A percentile compares a stretch with the other conserved stretches of the same genome.
These are phyloP conservation scores for Alternaria tenuissima DNA, from an alignment of 2,329 filamentous ascomycete genomes.

Conservation along the genomic window DNA sequence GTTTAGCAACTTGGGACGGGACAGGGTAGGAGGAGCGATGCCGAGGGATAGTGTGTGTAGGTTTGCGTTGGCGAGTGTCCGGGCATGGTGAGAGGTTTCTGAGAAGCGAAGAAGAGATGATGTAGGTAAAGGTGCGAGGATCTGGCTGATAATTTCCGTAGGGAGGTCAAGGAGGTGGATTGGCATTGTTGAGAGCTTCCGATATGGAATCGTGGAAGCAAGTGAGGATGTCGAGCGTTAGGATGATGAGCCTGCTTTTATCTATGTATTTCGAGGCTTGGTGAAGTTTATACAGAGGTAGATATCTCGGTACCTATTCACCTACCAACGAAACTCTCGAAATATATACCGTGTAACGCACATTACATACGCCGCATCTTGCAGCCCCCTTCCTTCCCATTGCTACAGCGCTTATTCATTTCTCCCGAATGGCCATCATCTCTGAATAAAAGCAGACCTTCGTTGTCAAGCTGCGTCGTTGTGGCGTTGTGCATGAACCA, in stretches of 20 bases:
- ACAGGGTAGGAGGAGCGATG: conserved; percentile 62
- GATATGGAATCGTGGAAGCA: neutral
- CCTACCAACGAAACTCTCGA: neutral
- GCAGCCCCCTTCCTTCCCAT: neutral
- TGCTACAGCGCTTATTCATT: neutral
- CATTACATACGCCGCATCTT: neutral
- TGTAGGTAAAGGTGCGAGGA: conserved; percentile 44
- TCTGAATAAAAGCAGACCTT: neutral
- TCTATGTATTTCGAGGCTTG: neutral
- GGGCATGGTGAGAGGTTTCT: conserved; percentile 38
- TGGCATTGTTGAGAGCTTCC: conserved; percentile 20
- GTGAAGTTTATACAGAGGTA: neutral
- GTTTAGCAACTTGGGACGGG: neutral
- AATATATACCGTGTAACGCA: neutral
- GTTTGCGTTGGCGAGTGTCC: conserved; percentile 40
- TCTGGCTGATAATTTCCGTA: conserved; percentile 44
- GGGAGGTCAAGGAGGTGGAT: conserved; percentile 37
- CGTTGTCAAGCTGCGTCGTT: neutral
- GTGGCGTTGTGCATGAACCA: neutral
- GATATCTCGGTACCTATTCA: neutral
- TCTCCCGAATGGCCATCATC: neutral
- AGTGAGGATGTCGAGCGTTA: neutral
- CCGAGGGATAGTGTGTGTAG: conserved; percentile 76
- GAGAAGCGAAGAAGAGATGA: conserved; percentile 46
- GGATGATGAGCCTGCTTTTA: neutral